Conservation (phyloP, 2,329 filamentous ascomycete species). For the Colletotrichum filicis region DNA sequence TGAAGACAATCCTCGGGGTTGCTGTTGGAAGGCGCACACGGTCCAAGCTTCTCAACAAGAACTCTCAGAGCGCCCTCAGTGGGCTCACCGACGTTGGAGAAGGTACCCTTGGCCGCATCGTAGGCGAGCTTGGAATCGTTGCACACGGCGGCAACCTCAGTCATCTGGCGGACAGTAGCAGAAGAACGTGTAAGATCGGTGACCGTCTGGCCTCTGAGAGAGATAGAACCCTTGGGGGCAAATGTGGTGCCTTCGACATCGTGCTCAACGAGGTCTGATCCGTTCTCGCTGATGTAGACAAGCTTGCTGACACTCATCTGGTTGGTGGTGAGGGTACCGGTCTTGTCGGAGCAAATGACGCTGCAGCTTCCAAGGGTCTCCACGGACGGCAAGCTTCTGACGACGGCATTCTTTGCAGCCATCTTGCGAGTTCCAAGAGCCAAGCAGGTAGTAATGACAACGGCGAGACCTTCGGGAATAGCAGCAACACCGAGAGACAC, state of each 20-base stretch:
- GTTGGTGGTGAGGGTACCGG: conserved; percentile 96
- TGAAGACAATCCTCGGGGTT: conserved; percentile 76
- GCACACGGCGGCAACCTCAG: conserved; percentile 79
- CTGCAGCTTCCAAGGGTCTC: conserved; percentile 99
- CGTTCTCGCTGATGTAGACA: conserved; percentile 81
- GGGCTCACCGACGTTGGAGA: conserved; percentile 89
- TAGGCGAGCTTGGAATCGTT: conserved; percentile 89
- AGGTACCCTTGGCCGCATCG: conserved; percentile 79
- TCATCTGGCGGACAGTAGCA: conserved; percentile 82
- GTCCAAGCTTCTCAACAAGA: conserved; percentile 93
- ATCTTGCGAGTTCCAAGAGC: conserved; percentile 97
- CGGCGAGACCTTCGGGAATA: conserved; percentile 95
- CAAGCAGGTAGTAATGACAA: conserved; percentile 98
- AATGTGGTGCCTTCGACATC: conserved; percentile 95
- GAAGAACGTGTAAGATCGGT: conserved; percentile 77
- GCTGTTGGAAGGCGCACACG: conserved; percentile 69
- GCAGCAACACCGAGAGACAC: conserved; percentile 98
- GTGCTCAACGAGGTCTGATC: conserved; percentile 82
- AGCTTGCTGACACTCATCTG: conserved; percentile 99
- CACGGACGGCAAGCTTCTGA: conserved; percentile 94
- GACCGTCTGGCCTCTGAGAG: conserved; percentile 73
- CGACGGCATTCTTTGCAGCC: conserved; percentile 98
- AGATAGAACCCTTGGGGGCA: conserved; percentile 81
- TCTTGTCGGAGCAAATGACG: conserved; percentile 99
- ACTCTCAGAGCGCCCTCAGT: conserved; percentile 94